Evolutionary conservation across 768 basidiomycete species (phyloP).

Genomic region (Leccinum boreale): DNA sequence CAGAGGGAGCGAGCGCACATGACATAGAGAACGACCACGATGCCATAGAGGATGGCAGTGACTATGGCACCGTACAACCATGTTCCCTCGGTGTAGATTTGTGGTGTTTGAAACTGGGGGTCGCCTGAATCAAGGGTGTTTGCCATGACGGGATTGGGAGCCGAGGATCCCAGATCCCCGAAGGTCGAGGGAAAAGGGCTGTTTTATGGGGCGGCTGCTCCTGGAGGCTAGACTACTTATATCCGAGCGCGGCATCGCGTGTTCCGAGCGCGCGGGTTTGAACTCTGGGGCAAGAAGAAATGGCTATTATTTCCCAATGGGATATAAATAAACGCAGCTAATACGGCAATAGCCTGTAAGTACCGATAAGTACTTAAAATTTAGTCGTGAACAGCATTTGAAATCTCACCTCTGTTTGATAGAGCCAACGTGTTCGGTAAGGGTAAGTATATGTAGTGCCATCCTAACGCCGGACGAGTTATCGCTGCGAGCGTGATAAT

Average conservation of each 20-base stretch:
- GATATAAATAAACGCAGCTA: not conserved
- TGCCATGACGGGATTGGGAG: slow-evolving; percentile 14
- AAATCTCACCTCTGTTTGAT: not conserved
- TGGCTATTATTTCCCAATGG: not conserved
- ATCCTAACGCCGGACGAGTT: not conserved
- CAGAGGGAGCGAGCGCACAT: slow-evolving; percentile 30
- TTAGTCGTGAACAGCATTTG: not conserved
- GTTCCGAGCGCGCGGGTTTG: not conserved
- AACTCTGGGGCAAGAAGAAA: not conserved
- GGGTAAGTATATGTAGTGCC: not conserved
- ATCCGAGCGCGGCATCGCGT: not conserved
- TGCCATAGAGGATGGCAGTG: slow-evolving; percentile 26
- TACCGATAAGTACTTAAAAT: not conserved
- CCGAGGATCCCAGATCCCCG: not conserved
- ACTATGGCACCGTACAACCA: slow-evolving; percentile 32
- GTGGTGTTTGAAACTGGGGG: slow-evolving; percentile 7
- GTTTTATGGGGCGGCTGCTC: not conserved
- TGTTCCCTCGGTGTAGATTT: slow-evolving; percentile 25
- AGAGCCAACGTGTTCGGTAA: not conserved
- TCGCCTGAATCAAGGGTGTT: not conserved
- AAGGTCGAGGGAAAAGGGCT: not conserved
- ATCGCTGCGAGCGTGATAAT: not conserved
- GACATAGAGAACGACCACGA: slow-evolving; percentile 23
- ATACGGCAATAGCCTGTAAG: not conserved
- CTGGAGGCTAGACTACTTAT: slow-evolving; percentile 1